Base-by-base conservation (phyloP, 371 early-diverging fungal genomes). In the Actinomucor elegans region DNA sequence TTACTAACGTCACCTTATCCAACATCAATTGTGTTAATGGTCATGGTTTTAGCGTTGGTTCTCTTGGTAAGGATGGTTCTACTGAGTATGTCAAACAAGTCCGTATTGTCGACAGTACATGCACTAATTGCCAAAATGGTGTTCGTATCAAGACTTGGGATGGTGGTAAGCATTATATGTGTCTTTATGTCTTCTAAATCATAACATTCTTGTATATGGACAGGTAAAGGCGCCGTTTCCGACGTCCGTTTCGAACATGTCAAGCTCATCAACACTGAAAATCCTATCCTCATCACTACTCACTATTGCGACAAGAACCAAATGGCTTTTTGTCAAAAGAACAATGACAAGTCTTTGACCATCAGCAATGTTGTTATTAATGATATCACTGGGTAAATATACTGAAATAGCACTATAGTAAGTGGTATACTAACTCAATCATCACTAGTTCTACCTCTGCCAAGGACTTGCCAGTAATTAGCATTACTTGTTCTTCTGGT, bases 111-210 rank as follows among this genome's bases (percentile, higher is more conserved):
- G 24, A 59, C 36, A 57, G 53, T 42, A 51, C 33, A 5, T 71
- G 68, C 54, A 61, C 42, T 29, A 56, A 71, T 47, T 71, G 71
- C 36, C 68, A 67, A 50, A 67, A 67, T 32, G 68, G 71, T 57
- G 55, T 71, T 18, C 55, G 70, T 50, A 65, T 67, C 58, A 71
- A 71, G 62, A 65, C 66, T 15, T 71, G 71, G 68, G 54, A 64
- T 4, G 68, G 71, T 14, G 68, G 71, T 20, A 62, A 61, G 47
- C n/a, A n/a, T n/a, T n/a, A n/a, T n/a, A n/a, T n/a, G n/a, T n/a
- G n/a, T n/a, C n/a, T n/a, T n/a, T n/a, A n/a, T n/a, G n/a, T n/a
- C n/a, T n/a, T n/a, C n/a, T n/a, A n/a, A n/a, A n/a, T n/a, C n/a
- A n/a, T n/a, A n/a, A n/a, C n/a, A n/a, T n/a, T n/a, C n/a, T n/a